Evolutionary conservation across 495 filamentous ascomycete species (phyloP).

Genomic region (Trypethelium eluteriae): DNA sequence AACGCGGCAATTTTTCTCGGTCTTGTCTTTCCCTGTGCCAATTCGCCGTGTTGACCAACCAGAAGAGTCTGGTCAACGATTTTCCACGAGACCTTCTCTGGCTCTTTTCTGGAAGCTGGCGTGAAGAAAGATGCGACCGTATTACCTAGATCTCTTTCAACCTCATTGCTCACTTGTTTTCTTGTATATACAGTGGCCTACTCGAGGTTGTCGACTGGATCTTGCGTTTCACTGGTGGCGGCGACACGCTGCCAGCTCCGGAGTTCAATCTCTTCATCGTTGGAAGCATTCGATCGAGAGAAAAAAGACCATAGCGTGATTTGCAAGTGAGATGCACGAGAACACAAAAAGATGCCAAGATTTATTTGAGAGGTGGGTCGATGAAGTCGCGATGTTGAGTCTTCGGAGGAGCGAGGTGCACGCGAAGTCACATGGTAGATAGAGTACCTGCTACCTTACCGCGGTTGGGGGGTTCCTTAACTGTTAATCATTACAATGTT

Average conservation of each 20-base stretch:
- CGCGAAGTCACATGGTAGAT: slow-evolving; percentile 5
- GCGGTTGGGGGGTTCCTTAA: background rate
- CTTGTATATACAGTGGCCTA: slow-evolving; percentile 36
- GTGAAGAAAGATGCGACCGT: slow-evolving; percentile 81
- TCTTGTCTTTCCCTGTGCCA: slow-evolving; percentile 25
- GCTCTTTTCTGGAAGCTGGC: slow-evolving; percentile 75
- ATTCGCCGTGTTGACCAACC: slow-evolving; percentile 56
- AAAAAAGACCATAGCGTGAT: background rate
- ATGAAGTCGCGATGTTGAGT: background rate
- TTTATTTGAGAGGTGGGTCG: slow-evolving; percentile 1
- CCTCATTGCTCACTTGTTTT: background rate
- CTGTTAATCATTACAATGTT: too few species aligned
- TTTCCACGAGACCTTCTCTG: slow-evolving; percentile 68
- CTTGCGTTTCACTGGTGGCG: slow-evolving; percentile 52
- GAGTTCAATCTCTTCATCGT: slow-evolving; percentile 25
- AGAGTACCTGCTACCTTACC: background rate
- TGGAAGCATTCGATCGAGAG: too few species aligned
- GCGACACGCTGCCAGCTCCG: slow-evolving; percentile 43
- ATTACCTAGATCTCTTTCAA: slow-evolving; percentile 42
- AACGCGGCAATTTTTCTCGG: slow-evolving; percentile 71
- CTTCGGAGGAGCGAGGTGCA: background rate
- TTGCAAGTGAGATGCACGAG: background rate
- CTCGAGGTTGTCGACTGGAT: slow-evolving; percentile 66
- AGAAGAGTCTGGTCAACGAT: slow-evolving; percentile 62
- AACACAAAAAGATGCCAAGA: slow-evolving; percentile 8